A percentile compares a stretch with the other conserved stretches of the same genome.
Conservation (phyloP, 2,329 filamentous ascomycete species). For the Scytalidium sp. region DNA sequence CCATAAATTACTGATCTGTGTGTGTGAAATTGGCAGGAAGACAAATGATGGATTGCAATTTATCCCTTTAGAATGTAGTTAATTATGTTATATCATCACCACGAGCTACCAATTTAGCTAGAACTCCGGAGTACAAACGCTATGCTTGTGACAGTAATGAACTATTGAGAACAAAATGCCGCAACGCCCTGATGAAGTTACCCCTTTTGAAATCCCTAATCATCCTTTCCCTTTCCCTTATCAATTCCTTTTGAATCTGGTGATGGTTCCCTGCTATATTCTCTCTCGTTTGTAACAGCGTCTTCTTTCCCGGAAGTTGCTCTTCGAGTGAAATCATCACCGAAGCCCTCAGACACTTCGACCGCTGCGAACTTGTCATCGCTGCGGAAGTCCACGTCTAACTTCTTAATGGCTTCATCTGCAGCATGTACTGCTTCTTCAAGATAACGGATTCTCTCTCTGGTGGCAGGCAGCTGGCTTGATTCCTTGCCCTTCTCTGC, state of each 20-base stretch:
- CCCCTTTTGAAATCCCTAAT: conserved; percentile 4
- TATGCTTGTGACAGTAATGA: too few relatives aligned
- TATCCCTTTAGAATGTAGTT: too few relatives aligned
- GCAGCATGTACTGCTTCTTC: conserved; percentile 71
- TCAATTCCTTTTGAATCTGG: not conserved
- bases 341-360: conserved; percentile 23
- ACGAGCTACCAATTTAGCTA: too few relatives aligned
- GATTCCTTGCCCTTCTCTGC: conserved; percentile 22
- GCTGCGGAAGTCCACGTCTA: conserved; percentile 91
- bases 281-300: conserved; percentile 10
- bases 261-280: conserved; percentile 8
- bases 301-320: conserved; percentile 19
- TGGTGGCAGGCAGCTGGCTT: conserved; percentile 14
- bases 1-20: too few relatives aligned
- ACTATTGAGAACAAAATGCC: too few relatives aligned
- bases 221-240: conserved; percentile 12
- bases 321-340: conserved; percentile 25
- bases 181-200: too few relatives aligned
- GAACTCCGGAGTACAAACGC: too few relatives aligned
- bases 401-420: conserved; percentile 72
- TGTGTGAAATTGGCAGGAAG: too few relatives aligned
- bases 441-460: conserved; percentile 61
- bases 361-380: conserved; percentile 69
- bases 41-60: too few relatives aligned
- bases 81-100: too few relatives aligned